A percentile compares a stretch with the other conserved stretches of the same genome.
Evolutionary conservation across 2,329 filamentous ascomycete genomes (phyloP).

Genomic region (Amylocarpus encephaloides): DNA sequence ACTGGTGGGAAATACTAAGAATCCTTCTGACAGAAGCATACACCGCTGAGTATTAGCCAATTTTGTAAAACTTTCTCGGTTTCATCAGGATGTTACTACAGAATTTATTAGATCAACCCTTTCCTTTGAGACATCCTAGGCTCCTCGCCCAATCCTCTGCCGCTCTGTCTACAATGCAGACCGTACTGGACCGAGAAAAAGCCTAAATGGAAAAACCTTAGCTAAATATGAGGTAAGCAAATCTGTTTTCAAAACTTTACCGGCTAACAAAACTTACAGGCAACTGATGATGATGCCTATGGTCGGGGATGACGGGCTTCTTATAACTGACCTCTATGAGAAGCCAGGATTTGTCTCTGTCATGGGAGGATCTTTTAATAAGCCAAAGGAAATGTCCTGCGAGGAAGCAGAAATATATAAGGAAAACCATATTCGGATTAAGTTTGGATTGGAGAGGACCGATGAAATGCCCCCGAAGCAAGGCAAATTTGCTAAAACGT

Average conservation of each 20-base stretch:
- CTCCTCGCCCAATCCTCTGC: not conserved
- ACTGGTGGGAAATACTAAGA: not conserved
- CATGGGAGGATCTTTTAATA: conserved; percentile 1
- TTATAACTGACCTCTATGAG: conserved; percentile 5
- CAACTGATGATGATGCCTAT: conserved; percentile 6
- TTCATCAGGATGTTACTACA: not conserved
- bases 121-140: not conserved
- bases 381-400: conserved; percentile 6
- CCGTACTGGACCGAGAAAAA: conserved; percentile 1
- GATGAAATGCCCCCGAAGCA: conserved; percentile 5
- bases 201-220: not conserved
- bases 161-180: not conserved
- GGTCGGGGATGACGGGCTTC: conserved; percentile 5
- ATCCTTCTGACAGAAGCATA: not conserved
- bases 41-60: not conserved
- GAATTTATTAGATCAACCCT: not conserved
- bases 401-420: conserved; percentile 10
- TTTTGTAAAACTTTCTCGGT: not conserved
- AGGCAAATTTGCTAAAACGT: not conserved
- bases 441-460: conserved; percentile 9
- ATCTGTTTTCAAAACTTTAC: conserved; percentile 4
- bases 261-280: conserved; percentile 6
- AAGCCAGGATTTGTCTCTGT: conserved; percentile 8
- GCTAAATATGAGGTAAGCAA: conserved; percentile 2
- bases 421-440: conserved; percentile 8